Evolutionary conservation across 805 yeast species (phyloP).

Genomic region (Ogataea minuta): DNA sequence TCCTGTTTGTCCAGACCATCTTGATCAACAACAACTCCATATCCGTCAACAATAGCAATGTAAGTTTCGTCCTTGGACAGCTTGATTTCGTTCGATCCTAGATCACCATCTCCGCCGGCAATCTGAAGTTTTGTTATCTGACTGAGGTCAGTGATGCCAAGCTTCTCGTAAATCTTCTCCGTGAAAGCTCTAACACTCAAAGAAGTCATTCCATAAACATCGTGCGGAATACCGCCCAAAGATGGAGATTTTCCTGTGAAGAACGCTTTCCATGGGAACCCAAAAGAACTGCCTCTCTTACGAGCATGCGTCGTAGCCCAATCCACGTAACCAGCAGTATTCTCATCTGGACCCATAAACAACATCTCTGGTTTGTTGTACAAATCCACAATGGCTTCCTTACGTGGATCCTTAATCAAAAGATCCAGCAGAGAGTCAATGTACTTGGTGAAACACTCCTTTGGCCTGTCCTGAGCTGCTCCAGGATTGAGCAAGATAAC

Average conservation of each 20-base stretch:
- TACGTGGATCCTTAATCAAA: constrained; percentile 65
- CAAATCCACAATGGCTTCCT: constrained; percentile 81
- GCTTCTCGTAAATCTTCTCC: constrained; percentile 79
- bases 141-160: constrained; percentile 53
- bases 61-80: constrained; percentile 81
- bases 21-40: constrained; percentile 93
- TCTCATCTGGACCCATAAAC: constrained; percentile 99
- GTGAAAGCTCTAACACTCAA: constrained; percentile 91
- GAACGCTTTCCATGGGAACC: constrained; percentile 82
- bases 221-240: constrained; percentile 98
- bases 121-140: constrained; percentile 83
- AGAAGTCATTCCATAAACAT: constrained; percentile 96
- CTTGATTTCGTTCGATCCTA: constrained; percentile 92
- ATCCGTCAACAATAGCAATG: constrained; percentile 90
- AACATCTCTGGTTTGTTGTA: constrained; percentile 84
- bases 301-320: constrained; percentile 98
- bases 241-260: constrained; percentile 92
- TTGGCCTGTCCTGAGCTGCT: constrained; percentile 72
- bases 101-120: constrained; percentile 99
- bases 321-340: constrained; percentile 91
- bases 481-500: constrained; percentile 79
- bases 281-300: constrained; percentile 87
- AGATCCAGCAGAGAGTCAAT: constrained; percentile 88
- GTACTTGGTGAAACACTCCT: constrained; percentile 86
- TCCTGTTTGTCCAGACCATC: constrained; percentile 82